Evolutionary conservation across 2,329 filamentous ascomycete genomes (phyloP).

Genomic region (Trichoderma atrobrunneum): DNA sequence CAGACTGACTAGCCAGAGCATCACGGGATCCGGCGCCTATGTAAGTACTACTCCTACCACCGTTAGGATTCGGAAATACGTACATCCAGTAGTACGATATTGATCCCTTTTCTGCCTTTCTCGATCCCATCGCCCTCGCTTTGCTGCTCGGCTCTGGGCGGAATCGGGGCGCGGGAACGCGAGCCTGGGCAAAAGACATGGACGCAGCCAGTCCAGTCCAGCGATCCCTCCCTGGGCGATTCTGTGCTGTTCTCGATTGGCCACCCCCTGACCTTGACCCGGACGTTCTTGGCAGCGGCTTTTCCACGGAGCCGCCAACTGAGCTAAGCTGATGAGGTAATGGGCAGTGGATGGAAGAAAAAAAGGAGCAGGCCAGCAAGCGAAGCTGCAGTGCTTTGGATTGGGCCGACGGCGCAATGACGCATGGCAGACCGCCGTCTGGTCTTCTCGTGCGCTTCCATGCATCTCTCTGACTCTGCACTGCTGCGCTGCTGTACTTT

Average conservation of each 20-base stretch:
- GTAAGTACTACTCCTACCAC: neutral
- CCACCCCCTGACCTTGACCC: neutral
- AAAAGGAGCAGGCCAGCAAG: neutral
- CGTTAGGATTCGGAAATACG: neutral
- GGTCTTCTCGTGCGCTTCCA: neutral
- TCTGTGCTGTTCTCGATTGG: neutral
- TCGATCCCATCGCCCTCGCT: neutral
- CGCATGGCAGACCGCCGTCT: constrained; percentile 2
- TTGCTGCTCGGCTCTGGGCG: neutral
- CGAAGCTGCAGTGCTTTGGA: neutral
- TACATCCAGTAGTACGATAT: neutral
- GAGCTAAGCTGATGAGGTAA: constrained; percentile 16
- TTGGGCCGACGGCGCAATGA: constrained; percentile 11
- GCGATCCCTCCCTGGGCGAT: neutral
- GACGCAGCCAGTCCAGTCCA: neutral
- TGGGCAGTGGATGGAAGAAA: neutral
- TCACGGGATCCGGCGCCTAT: neutral
- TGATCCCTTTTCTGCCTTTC: neutral
- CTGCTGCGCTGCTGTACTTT: neutral
- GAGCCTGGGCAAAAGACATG: neutral
- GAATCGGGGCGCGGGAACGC: neutral
- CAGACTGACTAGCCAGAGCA: neutral
- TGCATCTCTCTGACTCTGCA: neutral
- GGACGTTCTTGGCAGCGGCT: constrained; percentile 10
- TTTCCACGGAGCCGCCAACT: constrained; percentile 13